Evolutionary conservation across 1,284 basidiomycete genomes (phyloP).

Genomic region (Trichosporon sp.): DNA sequence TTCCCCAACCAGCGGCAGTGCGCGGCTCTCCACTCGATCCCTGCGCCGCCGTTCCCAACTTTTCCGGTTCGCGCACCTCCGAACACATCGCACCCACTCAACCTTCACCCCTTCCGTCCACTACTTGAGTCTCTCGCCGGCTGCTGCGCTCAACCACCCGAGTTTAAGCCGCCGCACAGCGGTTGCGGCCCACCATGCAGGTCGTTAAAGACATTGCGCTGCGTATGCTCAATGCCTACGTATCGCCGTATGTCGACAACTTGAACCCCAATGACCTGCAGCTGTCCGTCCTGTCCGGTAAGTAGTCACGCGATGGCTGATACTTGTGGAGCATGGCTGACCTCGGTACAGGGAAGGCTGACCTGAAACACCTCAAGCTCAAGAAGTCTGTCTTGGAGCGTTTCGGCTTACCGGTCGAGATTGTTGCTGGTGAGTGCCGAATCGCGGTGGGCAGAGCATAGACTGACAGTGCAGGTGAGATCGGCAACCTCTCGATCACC

Average conservation of each 20-base stretch:
- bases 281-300: conserved; percentile 88
- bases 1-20: not conserved
- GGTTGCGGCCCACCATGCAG: conserved; percentile 32
- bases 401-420: conserved; percentile 92
- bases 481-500: conserved; percentile 85
- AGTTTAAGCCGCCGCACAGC: conserved; percentile 5
- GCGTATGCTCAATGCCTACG: conserved; percentile 76
- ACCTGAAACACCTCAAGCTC: conserved; percentile 73
- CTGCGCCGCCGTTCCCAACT: not conserved
- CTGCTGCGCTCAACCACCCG: not conserved
- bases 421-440: conserved; percentile 70
- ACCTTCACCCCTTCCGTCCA: not conserved
- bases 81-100: not conserved
- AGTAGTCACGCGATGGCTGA: conserved; percentile 7
- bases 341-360: conserved; percentile 65
- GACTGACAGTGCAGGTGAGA: conserved; percentile 60
- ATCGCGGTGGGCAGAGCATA: not conserved
- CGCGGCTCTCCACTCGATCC: not conserved
- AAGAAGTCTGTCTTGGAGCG: conserved; percentile 95
- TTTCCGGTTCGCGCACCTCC: not conserved
- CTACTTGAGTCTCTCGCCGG: not conserved
- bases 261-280: conserved; percentile 92
- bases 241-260: conserved; percentile 95
- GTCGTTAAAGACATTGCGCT: conserved; percentile 43
- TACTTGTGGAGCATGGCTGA: not conserved